A percentile compares a stretch with the other conserved stretches of the same genome.
These are phyloP conservation scores for Aspergillus unguis DNA, from an alignment of 2,329 filamentous ascomycete genomes.

Conservation along the genomic window DNA sequence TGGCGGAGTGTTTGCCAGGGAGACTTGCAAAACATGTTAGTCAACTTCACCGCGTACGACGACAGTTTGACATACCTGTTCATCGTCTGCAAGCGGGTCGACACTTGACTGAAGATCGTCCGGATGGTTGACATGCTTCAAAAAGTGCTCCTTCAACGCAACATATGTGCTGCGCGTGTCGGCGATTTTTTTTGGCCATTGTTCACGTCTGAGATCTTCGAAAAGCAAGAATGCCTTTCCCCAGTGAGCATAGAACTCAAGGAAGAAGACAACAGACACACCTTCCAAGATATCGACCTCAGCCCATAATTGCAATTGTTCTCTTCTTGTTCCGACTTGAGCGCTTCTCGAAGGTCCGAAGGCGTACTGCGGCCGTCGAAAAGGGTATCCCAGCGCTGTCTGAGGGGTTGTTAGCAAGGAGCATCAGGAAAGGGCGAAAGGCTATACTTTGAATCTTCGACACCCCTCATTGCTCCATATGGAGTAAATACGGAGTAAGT, in stretches of 20 bases:
- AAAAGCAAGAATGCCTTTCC: constrained; percentile 75
- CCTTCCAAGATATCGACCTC: constrained; percentile 92
- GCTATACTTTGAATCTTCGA: constrained; percentile 53
- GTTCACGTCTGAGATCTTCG: constrained; percentile 59
- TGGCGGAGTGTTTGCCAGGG: constrained; percentile 84
- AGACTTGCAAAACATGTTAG: constrained; percentile 54
- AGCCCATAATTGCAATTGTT: constrained; percentile 69
- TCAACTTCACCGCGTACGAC: constrained; percentile 38
- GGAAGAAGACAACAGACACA: constrained; percentile 30
- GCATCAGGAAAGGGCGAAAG: not conserved
- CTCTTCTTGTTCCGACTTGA: constrained; percentile 56
- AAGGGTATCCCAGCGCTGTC: constrained; percentile 66
- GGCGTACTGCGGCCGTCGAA: constrained; percentile 53
- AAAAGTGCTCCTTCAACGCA: constrained; percentile 67
- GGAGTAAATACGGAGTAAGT: constrained; percentile 1
- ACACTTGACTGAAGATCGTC: constrained; percentile 70
- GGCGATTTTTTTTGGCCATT: constrained; percentile 66
- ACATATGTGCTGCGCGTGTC: constrained; percentile 72
- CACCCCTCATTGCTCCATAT: constrained; percentile 49
- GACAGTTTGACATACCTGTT: constrained; percentile 51
- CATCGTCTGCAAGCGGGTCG: constrained; percentile 85
- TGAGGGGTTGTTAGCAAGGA: constrained; percentile 31
- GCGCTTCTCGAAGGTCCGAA: constrained; percentile 62
- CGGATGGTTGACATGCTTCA: constrained; percentile 79
- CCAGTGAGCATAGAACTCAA: constrained; percentile 21